Evolutionary conservation across 345 rosid genomes (phyloP).

Genomic region (Eucalyptus albens): DNA sequence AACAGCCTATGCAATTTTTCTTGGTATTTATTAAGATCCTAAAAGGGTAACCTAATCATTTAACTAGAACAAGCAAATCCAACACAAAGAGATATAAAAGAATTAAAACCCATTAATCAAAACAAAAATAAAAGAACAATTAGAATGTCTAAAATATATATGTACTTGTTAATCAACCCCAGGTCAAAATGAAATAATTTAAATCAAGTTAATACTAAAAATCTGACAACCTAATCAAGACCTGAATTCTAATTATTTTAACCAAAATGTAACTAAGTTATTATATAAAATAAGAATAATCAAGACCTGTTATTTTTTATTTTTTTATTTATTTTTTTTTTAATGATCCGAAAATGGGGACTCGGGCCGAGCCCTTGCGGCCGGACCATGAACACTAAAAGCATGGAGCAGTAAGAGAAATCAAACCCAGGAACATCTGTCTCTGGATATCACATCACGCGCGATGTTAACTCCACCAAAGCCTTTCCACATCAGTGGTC

Average conservation of each 20-base stretch:
- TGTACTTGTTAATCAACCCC: not conserved
- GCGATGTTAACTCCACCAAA: not conserved
- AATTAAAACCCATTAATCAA: not conserved
- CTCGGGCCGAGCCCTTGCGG: not conserved
- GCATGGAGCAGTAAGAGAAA: not conserved
- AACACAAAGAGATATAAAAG: not conserved
- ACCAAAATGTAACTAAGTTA: too few species aligned
- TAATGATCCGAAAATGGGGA: rapidly evolving
- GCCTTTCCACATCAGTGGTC: not conserved
- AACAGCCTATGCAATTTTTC: too few species aligned
- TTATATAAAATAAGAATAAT: too few species aligned
- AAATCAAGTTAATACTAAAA: not conserved
- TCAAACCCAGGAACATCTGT: not conserved
- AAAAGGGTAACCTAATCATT: not conserved
- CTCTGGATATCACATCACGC: not conserved
- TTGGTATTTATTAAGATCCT: not conserved
- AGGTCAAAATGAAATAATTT: rapidly evolving
- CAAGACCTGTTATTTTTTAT: not conserved
- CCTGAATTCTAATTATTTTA: too few species aligned
- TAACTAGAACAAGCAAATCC: not conserved
- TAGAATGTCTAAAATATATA: too few species aligned
- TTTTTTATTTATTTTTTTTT: too few species aligned
- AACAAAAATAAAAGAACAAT: rapidly evolving
- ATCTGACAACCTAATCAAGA: not conserved
- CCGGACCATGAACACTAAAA: not conserved